phyloP scores from a whole-genome alignment of 2,329 filamentous ascomycete genomes.

The Talaromyces funiculosus region DNA sequence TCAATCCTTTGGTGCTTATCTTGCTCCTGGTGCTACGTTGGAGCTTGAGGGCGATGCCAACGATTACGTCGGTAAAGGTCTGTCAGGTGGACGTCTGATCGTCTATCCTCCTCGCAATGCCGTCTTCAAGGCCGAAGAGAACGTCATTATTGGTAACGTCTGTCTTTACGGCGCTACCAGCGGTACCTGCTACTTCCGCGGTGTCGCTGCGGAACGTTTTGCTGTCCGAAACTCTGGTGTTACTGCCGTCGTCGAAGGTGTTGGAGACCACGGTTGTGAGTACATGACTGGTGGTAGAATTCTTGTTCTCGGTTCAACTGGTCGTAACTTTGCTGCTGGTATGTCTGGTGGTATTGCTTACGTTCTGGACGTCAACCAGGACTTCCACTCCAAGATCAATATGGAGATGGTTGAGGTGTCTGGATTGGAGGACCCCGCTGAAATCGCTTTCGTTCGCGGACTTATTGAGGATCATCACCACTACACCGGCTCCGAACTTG shows the following conservation, averaged over 20 bases:
- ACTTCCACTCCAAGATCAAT: conserved; percentile 92
- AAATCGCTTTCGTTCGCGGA: conserved; percentile 85
- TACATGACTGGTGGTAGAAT: conserved; percentile 98
- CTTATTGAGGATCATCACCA: conserved; percentile 96
- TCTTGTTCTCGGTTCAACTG: conserved; percentile 78
- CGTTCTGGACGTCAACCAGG: conserved; percentile 79
- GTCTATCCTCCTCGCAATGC: conserved; percentile 86
- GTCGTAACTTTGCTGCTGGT: conserved; percentile 94
- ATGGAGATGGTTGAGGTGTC: conserved; percentile 95
- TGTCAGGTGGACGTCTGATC: conserved; percentile 88
- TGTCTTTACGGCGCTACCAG: conserved; percentile 91
- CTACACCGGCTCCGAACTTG: conserved; percentile 93
- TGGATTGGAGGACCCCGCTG: conserved; percentile 72
- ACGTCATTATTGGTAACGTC: conserved; percentile 86
- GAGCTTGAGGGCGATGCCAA: conserved; percentile 95
- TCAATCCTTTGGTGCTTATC: conserved; percentile 91
- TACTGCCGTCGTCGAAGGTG: conserved; percentile 90
- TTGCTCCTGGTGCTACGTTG: conserved; percentile 86
- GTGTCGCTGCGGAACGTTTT: conserved; percentile 92
- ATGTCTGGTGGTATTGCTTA: conserved; percentile 99
- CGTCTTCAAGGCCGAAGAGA: conserved; percentile 94
- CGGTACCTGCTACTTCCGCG: conserved; percentile 93
- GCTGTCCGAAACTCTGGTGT: conserved; percentile 95
- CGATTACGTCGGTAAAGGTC: conserved; percentile 93
- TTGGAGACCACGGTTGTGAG: conserved; percentile 94